phyloP scores from a whole-genome alignment of 2,329 filamentous ascomycete species.

The Cladophialophora yegresii region DNA sequence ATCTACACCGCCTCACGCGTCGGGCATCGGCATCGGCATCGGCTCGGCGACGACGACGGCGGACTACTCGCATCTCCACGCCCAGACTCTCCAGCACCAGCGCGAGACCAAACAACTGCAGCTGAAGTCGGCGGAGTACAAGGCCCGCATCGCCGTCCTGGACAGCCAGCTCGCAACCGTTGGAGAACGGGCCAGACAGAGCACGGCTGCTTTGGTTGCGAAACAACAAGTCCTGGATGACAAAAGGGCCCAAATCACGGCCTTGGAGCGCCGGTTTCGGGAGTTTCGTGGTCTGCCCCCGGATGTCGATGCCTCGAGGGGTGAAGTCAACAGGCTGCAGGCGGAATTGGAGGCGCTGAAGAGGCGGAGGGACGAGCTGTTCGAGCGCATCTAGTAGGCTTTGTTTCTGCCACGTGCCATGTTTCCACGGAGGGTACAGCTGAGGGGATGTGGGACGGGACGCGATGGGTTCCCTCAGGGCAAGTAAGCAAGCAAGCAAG shows the following conservation, averaged over 20 bases:
- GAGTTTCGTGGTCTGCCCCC: slow-evolving; percentile 72
- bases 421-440: neutral
- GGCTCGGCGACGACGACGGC: slow-evolving; percentile 50
- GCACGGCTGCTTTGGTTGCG: slow-evolving; percentile 6
- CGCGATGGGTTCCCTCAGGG: neutral
- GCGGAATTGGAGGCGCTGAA: slow-evolving; percentile 64
- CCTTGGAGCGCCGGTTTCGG: slow-evolving; percentile 62
- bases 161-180: slow-evolving; percentile 37
- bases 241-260: slow-evolving; percentile 59
- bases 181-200: neutral
- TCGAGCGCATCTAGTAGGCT: slow-evolving; percentile 58
- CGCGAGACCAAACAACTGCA: slow-evolving; percentile 68
- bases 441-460: too few species aligned
- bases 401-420: neutral
- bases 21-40: slow-evolving; percentile 46
- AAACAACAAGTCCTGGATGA: slow-evolving; percentile 8
- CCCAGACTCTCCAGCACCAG: slow-evolving; percentile 72
- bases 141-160: slow-evolving; percentile 54
- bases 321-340: slow-evolving; percentile 69
- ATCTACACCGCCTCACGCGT: slow-evolving; percentile 38
- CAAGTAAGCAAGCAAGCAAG: neutral
- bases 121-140: slow-evolving; percentile 68
- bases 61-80: slow-evolving; percentile 51
- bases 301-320: slow-evolving; percentile 67
- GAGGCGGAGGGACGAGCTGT: slow-evolving; percentile 68